These are phyloP conservation scores for Eimeria mitis DNA, from an alignment of 169 alveolate genomes.

Conservation along the genomic window DNA sequence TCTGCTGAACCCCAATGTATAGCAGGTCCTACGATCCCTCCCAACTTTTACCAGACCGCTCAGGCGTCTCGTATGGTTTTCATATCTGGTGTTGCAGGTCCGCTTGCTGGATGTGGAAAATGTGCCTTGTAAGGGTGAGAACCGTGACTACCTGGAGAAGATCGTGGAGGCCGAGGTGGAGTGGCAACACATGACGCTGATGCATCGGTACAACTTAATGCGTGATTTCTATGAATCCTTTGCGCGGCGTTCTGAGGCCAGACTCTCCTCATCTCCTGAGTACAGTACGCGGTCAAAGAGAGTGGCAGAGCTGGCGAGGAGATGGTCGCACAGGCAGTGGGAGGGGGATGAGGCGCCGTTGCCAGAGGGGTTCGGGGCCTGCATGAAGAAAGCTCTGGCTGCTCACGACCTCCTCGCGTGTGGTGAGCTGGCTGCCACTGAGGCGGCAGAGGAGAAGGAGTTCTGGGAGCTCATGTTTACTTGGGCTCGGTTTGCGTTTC, in stretches of 20 bases:
- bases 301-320: slow-evolving; percentile 29
- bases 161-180: slow-evolving; percentile 83
- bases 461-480: slow-evolving; percentile 85
- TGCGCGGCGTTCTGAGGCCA: background rate
- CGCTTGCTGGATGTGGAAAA: slow-evolving; percentile 51
- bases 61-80: background rate
- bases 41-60: background rate
- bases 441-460: slow-evolving; percentile 78
- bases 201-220: slow-evolving; percentile 80
- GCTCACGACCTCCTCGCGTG: background rate
- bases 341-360: slow-evolving; percentile 35
- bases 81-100: slow-evolving; percentile 3
- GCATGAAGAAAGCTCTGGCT: background rate
- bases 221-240: slow-evolving; percentile 40
- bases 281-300: background rate
- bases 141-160: slow-evolving; percentile 80
- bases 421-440: slow-evolving; percentile 6
- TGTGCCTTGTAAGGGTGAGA: slow-evolving; percentile 41
- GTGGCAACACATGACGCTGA: slow-evolving; percentile 83
- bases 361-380: slow-evolving; percentile 11
- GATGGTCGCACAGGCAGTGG: slow-evolving; percentile 38
- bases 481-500: slow-evolving; percentile 88
- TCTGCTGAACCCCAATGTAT: background rate
- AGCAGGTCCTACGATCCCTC: background rate
- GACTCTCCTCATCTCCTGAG: background rate